A percentile compares a stretch with the other conserved stretches of the same genome.
Evolutionary conservation across 1,284 basidiomycete genomes (phyloP).

Genomic region (Cryptococcus deneoformans): DNA sequence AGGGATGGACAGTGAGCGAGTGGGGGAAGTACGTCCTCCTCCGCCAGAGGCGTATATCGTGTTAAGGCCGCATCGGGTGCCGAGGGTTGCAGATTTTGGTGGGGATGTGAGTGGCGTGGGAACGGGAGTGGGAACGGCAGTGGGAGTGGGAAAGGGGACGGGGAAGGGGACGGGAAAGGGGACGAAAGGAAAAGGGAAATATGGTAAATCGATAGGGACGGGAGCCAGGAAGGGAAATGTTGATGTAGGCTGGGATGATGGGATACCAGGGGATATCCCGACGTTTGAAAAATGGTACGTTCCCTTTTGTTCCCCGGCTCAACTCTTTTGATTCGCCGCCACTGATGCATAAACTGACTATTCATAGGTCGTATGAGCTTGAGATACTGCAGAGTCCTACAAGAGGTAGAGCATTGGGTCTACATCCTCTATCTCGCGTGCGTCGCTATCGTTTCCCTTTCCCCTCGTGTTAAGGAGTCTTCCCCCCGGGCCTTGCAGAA

Average conservation of each 20-base stretch:
- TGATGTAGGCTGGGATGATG: slow-evolving; percentile 6
- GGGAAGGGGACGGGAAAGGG: too few relatives aligned
- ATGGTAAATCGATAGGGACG: too few relatives aligned
- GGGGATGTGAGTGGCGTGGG: too few relatives aligned
- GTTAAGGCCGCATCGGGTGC: slow-evolving; percentile 9
- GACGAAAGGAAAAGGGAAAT: too few relatives aligned
- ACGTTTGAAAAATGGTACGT: slow-evolving; percentile 5
- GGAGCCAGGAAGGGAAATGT: too few relatives aligned
- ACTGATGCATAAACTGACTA: neutral
- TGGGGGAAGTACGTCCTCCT: neutral
- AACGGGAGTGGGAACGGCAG: too few relatives aligned
- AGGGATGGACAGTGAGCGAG: neutral
- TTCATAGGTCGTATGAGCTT: slow-evolving; percentile 8
- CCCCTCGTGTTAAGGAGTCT: too few relatives aligned
- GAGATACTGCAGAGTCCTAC: slow-evolving; percentile 6
- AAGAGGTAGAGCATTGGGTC: slow-evolving; percentile 10
- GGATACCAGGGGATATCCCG: neutral
- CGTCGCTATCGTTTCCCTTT: neutral
- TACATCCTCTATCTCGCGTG: slow-evolving; percentile 5
- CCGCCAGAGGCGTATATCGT: slow-evolving; percentile 12
- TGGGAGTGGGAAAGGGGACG: too few relatives aligned
- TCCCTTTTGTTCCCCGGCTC: neutral
- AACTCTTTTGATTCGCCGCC: neutral
- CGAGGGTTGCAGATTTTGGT: neutral
- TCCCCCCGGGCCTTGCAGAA: neutral